Base-by-base conservation (phyloP, 2,329 filamentous ascomycete species). In the Beauveria medogensis region DNA sequence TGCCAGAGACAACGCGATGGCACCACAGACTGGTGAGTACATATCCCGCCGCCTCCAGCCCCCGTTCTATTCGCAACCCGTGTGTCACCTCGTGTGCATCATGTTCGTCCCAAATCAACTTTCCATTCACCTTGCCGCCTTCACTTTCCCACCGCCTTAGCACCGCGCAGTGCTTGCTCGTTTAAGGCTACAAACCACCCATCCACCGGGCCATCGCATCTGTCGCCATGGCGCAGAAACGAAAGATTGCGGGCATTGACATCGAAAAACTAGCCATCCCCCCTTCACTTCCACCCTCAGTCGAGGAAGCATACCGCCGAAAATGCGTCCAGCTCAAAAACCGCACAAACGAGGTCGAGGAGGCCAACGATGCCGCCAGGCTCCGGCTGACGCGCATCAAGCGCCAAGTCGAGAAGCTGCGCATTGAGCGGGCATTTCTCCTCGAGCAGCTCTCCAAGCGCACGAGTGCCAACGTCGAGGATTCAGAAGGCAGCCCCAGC, bases 271-370 rank as follows among this genome's bases (percentile, higher is more conserved):
- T 69, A 73, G 76, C 77, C 63, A 78, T 83, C 59, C 84, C 84
- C 34, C 83, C 85, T 18, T 75, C 84, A 46, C 79, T 89, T 4
- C 91, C 93, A 22, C 93, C 94, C 18, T 96, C 92, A 18, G 92
- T 97, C 64, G 93, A 99, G 75, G 89, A 93, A 72, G 92, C 93
- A 55, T 99, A 97, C 76, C 92, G 94, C 69, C 86, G 91, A 65
- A 97, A 99, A 84, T 97, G 93, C 74, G 91, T 97, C 71, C 90
- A 95, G 68, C 84, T 99, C 24, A 95, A 95, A 77, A 89, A 91
- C 68, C 89, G 94, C 63, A 90, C 94, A 65, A 89, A 87, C 72
- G 92, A 97, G 73, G 91, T 97, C 68, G 92, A 97, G 73, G 87
- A 91, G 63, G 88, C 91, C 70, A 97, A 97, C 73, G 92, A 96